Conservation (phyloP, 768 basidiomycete species). For the Imleria badia region DNA sequence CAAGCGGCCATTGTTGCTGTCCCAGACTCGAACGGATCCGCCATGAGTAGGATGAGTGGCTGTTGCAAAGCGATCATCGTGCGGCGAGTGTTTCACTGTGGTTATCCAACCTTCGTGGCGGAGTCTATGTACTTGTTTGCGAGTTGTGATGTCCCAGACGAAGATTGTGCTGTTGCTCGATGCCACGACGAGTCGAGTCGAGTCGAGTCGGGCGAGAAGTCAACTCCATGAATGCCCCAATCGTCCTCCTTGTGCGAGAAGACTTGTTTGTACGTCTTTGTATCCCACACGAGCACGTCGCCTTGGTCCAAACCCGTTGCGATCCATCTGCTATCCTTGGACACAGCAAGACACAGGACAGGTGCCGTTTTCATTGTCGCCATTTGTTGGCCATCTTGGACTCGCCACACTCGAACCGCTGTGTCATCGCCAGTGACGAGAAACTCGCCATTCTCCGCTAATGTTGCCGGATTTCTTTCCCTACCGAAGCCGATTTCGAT, state of each 20-base stretch:
- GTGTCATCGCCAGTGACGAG: not conserved
- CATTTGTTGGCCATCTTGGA: not conserved
- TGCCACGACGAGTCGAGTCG: not conserved
- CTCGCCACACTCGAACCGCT: not conserved
- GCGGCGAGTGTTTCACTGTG: not conserved
- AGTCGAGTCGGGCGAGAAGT: constrained; percentile 3
- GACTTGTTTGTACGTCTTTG: not conserved
- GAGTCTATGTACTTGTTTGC: not conserved
- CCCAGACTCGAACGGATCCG: too few relatives aligned
- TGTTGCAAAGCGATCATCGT: not conserved
- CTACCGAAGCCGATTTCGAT: not conserved
- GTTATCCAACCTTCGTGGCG: not conserved
- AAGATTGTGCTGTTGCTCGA: not conserved
- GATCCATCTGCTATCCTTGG: not conserved
- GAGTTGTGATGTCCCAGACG: not conserved
- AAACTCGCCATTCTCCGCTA: not conserved
- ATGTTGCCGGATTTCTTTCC: not conserved
- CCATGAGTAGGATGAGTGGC: too few relatives aligned
- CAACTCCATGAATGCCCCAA: not conserved
- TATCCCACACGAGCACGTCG: not conserved
- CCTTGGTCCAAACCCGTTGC: not conserved
- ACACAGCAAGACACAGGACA: not conserved
- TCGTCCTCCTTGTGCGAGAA: not conserved
- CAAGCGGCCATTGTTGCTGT: too few relatives aligned
- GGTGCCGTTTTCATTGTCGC: not conserved